Evolutionary conservation across 225 moss, liverwort and hornwort genomes (phyloP), one percentile per base, ranked within the genome.

Genomic region (Ulota crispa): DNA sequence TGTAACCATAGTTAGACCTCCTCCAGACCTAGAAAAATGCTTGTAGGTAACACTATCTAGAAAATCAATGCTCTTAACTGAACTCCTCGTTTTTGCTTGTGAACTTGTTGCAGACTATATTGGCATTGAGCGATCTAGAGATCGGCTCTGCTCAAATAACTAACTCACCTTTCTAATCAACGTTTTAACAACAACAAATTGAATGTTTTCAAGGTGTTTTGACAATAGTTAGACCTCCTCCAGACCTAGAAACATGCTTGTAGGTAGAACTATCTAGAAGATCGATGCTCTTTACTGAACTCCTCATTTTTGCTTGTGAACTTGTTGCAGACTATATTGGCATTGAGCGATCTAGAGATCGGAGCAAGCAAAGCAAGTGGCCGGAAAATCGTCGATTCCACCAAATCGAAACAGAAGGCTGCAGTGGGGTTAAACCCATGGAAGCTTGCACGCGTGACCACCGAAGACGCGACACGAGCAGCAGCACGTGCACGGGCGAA

Each of bases 401-500:
- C 68, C 4, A 78, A 76, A 69, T 32, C 81, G 39, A 78, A 54
- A 27, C 93, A 84, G 63, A 94, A 83, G 75, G 87, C 87, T 30
- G 68, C 86, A 27, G 92, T 94, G 37, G 93, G 94, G 16, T 80
- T 96, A 24, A 96, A 92, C 55, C 90, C 94, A 14, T 96, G 94
- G 96, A 96, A 93, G 64, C 86, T 96, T 28, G 96, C 87, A 1
- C 89, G 89, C 39, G 83, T 96, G 67, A 78, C 11, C 88, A 82
- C 81, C 3, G 91, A 88, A 80, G 92, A 96, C 66, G 94, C 94
- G 14, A 79, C 92, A 9, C 89, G 86, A 67, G 96, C 96, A 31
- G 93, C 89, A 24, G 82, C 89, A 21, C 89, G 94, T 24, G 96
- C 94, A 27, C 89, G 93, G 12, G 89, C 92, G 31, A 92, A 88